Evolutionary conservation across 176 grass and related monocot genomes (phyloP).

Genomic region (Carex cristatella): DNA sequence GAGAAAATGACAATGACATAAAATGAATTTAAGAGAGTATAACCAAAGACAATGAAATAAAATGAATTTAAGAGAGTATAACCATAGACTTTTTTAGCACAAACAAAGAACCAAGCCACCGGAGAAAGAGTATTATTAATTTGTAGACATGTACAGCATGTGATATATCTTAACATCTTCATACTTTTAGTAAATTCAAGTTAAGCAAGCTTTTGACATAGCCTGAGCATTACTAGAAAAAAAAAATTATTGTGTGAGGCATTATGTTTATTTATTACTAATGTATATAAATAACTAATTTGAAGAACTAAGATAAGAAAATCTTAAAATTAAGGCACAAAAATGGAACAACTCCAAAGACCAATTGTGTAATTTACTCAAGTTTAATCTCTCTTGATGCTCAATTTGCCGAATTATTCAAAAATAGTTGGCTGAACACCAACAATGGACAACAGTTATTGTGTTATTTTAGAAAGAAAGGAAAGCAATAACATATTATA

Average conservation of each 20-base stretch:
- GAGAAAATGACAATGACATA: not conserved
- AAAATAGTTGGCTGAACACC: not conserved
- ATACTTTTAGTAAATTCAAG: constrained; percentile 9
- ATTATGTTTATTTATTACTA: not conserved
- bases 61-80: not conserved
- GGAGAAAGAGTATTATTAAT: not conserved
- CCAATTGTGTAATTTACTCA: not conserved
- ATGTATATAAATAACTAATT: constrained; percentile 11
- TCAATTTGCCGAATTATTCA: not conserved
- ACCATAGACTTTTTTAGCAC: not conserved
- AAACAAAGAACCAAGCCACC: not conserved
- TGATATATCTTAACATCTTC: not conserved
- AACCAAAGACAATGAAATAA: not conserved
- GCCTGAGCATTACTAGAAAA: not conserved
- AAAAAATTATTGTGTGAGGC: not conserved
- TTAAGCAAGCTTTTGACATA: not conserved
- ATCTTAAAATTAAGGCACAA: not conserved
- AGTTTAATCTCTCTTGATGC: not conserved
- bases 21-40: not conserved
- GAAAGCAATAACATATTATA: not conserved
- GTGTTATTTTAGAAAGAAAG: not conserved
- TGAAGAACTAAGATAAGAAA: constrained; percentile 8
- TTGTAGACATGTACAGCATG: constrained; percentile 6
- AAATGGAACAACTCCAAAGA: not conserved
- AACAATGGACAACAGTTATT: not conserved